Evolutionary conservation across 2,329 filamentous ascomycete genomes (phyloP), one percentile per base, ranked within the genome.

Genomic region (Pseudofabraea citricarpa): DNA sequence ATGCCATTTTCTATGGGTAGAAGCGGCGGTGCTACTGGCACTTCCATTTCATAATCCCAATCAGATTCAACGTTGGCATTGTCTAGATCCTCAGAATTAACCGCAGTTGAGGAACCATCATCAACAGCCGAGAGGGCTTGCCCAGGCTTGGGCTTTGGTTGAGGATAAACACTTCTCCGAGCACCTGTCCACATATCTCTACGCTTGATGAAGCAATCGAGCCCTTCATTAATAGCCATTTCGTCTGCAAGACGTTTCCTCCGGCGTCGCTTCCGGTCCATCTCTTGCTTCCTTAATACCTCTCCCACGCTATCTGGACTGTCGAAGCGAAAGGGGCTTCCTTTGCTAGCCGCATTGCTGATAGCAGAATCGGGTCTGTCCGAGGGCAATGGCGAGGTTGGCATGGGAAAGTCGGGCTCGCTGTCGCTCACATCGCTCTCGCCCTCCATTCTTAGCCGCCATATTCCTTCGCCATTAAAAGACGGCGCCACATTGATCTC

Each of bases 131-230:
- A 72, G 50, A 77, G 64, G 9, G 75, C 71, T 23, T 70, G 70
- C 0, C 7, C 69, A 46, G 2, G 70, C 64, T 5, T 70, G 67
- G 5, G 65, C 12, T 33, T 42, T 6, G 15, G 8, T 7, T 21
- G 15, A 22, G n/a, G n/a, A 5, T 26, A 41, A 13, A 44, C 20
- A 26, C 75, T 76, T 9, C 70, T 74, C 50, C 76, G 77, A 23
- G 89, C 90, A 23, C 86, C 84, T 1, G 90, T 91, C 91, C 91
- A 97, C 6, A 81, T 82, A 65, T 95, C 81, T 38, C 90, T 77
- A 46, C 87, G 74, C 22, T 83, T 78, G 46, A 83, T 77, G 65
- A 88, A 97, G 61, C 85, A 85, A n/a, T 81, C 77, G 44, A 96
- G 63, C 0, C 91, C 91, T 27, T 83, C 72, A 56, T 96, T 97